A percentile compares a stretch with the other conserved stretches of the same genome.
These are phyloP conservation scores for Endoconidiophora laricicola DNA, from an alignment of 2,329 filamentous ascomycete species.

Conservation along the genomic window DNA sequence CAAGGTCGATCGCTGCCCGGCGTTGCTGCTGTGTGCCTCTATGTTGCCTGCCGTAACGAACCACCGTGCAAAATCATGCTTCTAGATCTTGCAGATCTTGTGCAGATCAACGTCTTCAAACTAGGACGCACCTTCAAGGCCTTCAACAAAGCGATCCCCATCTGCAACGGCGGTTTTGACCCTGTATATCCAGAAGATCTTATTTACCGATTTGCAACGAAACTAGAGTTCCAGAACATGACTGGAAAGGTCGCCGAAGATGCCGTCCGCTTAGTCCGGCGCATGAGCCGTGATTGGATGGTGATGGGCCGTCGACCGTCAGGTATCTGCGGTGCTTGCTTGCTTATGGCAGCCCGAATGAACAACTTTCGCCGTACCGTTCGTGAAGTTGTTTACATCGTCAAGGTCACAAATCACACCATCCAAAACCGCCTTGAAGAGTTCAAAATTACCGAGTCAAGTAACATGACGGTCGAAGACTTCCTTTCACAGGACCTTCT, in stretches of 20 bases:
- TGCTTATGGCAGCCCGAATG: conserved; percentile 91
- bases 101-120: conserved; percentile 75
- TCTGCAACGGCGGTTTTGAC: conserved; percentile 46
- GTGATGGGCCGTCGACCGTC: conserved; percentile 83
- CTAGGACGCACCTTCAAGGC: conserved; percentile 81
- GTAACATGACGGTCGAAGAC: conserved; percentile 71
- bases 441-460: conserved; percentile 74
- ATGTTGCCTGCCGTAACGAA: conserved; percentile 68
- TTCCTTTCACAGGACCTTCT: conserved; percentile 58
- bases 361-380: conserved; percentile 93
- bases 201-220: conserved; percentile 77
- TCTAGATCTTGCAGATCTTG: conserved; percentile 82
- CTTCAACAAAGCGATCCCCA: conserved; percentile 53
- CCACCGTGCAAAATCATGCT: conserved; percentile 75
- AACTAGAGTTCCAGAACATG: conserved; percentile 74
- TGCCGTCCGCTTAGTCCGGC: conserved; percentile 69
- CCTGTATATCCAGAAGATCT: conserved; percentile 76
- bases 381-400: conserved; percentile 91
- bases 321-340: conserved; percentile 82
- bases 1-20: conserved; percentile 73
- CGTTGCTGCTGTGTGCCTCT: conserved; percentile 81
- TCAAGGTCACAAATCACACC: conserved; percentile 88
- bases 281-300: conserved; percentile 98
- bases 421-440: conserved; percentile 84
- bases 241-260: conserved; percentile 77